These are phyloP conservation scores for Scedosporium boydii DNA, from an alignment of 2,329 filamentous ascomycete species.

Conservation along the genomic window DNA sequence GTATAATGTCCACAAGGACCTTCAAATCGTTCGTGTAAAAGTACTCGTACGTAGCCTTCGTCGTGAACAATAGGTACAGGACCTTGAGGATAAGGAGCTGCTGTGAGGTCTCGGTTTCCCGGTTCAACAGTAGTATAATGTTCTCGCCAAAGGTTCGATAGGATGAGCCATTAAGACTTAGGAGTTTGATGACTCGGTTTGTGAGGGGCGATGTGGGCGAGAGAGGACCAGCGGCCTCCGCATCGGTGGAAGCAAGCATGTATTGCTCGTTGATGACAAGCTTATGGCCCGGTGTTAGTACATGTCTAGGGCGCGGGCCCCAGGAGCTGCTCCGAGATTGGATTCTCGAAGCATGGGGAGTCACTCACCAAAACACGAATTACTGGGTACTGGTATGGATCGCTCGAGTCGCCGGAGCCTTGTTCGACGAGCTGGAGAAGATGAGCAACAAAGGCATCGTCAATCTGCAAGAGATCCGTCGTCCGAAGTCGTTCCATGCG, in stretches of 20 bases:
- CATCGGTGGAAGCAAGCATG: conserved; percentile 65
- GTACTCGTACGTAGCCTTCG: conserved; percentile 84
- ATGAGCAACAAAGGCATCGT: conserved; percentile 74
- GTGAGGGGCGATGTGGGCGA: conserved; percentile 51
- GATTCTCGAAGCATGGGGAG: background rate
- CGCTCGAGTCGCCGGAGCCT: conserved; percentile 74
- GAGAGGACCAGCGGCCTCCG: conserved; percentile 22
- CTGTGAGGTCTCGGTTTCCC: conserved; percentile 86
- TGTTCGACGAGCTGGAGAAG: conserved; percentile 84
- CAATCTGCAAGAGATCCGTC: conserved; percentile 66
- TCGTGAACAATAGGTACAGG: conserved; percentile 91
- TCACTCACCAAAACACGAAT: conserved; percentile 75
- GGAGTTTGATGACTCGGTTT: conserved; percentile 86
- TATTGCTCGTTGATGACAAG: conserved; percentile 97
- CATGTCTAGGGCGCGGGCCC: background rate
- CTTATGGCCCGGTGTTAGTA: conserved; percentile 32
- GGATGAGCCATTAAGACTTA: conserved; percentile 68
- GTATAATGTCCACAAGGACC: conserved; percentile 89
- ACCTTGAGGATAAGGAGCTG: conserved; percentile 96
- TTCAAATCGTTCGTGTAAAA: conserved; percentile 97
- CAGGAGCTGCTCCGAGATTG: background rate
- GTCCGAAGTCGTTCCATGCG: conserved; percentile 72
- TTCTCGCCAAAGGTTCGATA: conserved; percentile 98
- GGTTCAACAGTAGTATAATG: conserved; percentile 87
- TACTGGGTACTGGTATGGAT: conserved; percentile 83